Conservation (phyloP, 2,329 filamentous ascomycete genomes). For the Colletotrichum simmondsii region DNA sequence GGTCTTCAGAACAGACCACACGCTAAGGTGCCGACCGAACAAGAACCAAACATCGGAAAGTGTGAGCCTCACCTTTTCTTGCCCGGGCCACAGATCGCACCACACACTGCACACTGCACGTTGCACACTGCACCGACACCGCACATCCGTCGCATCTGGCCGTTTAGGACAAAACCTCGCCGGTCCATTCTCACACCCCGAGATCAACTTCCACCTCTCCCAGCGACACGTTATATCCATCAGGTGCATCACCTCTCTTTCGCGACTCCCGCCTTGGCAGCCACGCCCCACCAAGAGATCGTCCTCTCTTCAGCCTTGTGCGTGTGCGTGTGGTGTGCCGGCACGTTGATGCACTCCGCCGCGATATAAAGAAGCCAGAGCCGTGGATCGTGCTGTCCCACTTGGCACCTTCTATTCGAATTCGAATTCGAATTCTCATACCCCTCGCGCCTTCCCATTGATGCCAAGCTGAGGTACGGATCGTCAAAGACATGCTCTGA, state of each 20-base stretch:
- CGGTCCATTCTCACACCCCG: neutral
- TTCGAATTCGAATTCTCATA: neutral
- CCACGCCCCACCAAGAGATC: constrained; percentile 31
- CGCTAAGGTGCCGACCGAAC: constrained; percentile 11
- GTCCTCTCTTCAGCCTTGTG: constrained; percentile 29
- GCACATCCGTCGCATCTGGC: constrained; percentile 5
- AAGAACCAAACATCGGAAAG: constrained; percentile 23
- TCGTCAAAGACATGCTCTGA: constrained; percentile 28
- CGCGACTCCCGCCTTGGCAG: constrained; percentile 24
- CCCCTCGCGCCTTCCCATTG: neutral
- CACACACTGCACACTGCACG: neutral
- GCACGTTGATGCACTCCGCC: constrained; percentile 25
- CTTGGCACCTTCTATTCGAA: neutral
- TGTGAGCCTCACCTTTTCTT: constrained; percentile 18
- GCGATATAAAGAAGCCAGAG: constrained; percentile 19
- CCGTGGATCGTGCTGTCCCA: constrained; percentile 24
- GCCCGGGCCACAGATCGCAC: constrained; percentile 14
- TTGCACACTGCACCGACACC: neutral
- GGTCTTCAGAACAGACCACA: neutral
- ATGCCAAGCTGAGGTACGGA: neutral
- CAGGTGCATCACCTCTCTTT: neutral
- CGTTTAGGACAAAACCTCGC: neutral
- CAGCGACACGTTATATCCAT: neutral
- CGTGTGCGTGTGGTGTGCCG: constrained; percentile 7
- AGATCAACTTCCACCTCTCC: neutral